phyloP scores from a whole-genome alignment of 177 flowering plant genomes.

The Tripterygium wilfordii region DNA sequence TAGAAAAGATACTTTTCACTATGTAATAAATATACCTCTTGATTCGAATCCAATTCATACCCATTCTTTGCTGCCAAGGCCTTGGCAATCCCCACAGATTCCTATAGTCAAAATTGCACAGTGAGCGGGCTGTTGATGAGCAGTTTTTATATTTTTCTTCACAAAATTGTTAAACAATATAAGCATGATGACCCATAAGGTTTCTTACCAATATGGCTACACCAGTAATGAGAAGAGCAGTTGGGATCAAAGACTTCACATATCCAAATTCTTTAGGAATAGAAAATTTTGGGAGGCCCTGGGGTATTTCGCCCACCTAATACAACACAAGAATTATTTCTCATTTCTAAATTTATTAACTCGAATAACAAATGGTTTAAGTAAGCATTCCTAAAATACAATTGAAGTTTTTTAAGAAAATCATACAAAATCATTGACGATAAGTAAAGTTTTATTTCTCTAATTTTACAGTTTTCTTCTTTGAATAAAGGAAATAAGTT shows the following conservation, averaged over 20 bases:
- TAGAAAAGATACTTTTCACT: too few relatives aligned
- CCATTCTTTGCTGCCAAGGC: conserved; percentile 99
- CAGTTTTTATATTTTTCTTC: too few relatives aligned
- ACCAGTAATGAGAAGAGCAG: conserved; percentile 88
- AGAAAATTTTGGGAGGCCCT: conserved; percentile 92
- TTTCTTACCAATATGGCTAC: conserved; percentile 90
- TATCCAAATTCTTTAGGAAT: conserved; percentile 65
- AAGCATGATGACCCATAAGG: conserved; percentile 5
- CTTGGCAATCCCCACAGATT: conserved; percentile 99
- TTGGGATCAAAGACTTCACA: conserved; percentile 73
- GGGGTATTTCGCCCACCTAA: conserved; percentile 97
- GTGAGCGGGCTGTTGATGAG: too few relatives aligned
- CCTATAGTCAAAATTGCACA: conserved; percentile 33
- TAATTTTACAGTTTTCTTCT: too few relatives aligned
- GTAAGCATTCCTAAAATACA: too few relatives aligned
- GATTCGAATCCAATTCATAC: conserved; percentile 93
- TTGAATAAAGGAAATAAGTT: too few relatives aligned
- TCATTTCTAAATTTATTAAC: too few relatives aligned
- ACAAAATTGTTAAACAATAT: background rate
- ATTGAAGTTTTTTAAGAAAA: too few relatives aligned
- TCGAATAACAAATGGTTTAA: too few relatives aligned
- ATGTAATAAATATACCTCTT: conserved; percentile 55
- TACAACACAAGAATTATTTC: conserved; percentile 5
- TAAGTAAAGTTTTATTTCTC: too few relatives aligned
- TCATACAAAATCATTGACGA: too few relatives aligned